phyloP scores from a whole-genome alignment of 768 basidiomycete species.

The Suillus occidentalis region DNA sequence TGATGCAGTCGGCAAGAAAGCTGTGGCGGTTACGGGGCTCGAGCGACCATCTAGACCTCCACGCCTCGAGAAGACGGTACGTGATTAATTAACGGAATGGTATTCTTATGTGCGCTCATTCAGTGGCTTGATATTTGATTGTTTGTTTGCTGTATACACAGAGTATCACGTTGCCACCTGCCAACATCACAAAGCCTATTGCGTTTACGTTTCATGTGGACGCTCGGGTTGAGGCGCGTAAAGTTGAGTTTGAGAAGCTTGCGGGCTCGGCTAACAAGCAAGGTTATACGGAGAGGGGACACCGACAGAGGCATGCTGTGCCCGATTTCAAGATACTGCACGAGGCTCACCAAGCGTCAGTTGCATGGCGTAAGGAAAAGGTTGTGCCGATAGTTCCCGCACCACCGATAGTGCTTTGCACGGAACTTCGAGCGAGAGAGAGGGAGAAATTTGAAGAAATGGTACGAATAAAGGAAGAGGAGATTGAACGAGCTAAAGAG shows the following conservation, averaged over 20 bases:
- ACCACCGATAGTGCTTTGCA: conserved; percentile 45
- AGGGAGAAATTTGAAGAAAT: conserved; percentile 63
- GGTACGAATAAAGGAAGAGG: conserved; percentile 56
- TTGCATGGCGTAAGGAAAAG: conserved; percentile 46
- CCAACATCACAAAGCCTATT: conserved; percentile 44
- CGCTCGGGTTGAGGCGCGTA: conserved; percentile 48
- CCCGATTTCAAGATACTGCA: conserved; percentile 60
- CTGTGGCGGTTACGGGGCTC: not conserved
- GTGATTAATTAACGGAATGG: conserved; percentile 25
- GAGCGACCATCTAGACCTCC: conserved; percentile 17
- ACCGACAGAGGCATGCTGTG: conserved; percentile 31
- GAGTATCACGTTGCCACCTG: conserved; percentile 26
- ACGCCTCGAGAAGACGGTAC: conserved; percentile 32
- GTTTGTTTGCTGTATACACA: conserved; percentile 12
- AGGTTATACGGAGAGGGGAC: conserved; percentile 17
- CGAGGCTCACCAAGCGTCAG: conserved; percentile 38
- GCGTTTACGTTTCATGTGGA: conserved; percentile 57
- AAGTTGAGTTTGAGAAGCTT: conserved; percentile 31
- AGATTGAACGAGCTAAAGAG: conserved; percentile 48
- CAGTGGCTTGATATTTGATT: conserved; percentile 9
- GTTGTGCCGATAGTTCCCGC: conserved; percentile 48
- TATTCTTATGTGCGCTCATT: conserved; percentile 27
- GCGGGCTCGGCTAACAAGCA: conserved; percentile 4
- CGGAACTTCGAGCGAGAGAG: conserved; percentile 58
- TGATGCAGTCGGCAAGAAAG: conserved; percentile 6